Base-by-base conservation (phyloP, 306 rosid species). In the Gillenia trifoliata region DNA sequence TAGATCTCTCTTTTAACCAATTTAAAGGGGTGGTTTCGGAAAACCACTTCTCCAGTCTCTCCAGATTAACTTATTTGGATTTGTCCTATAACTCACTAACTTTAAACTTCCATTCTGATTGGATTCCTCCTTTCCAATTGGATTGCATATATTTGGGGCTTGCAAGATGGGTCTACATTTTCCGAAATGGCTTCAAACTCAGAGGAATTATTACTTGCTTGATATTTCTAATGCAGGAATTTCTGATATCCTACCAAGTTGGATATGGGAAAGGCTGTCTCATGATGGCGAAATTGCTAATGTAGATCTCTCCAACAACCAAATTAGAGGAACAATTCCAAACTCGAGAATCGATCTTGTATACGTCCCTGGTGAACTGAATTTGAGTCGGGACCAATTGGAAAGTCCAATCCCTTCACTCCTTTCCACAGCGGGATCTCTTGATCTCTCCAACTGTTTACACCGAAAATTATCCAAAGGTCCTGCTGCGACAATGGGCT, bases 61-160 rank as follows among this genome's bases (percentile, higher is more conserved):
- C 66, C 16, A 15, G 28, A 1, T 28, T 81, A 47, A 0, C 0
- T 0, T 0, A 0, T 1, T 65, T 81, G 33, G 0, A 0, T 1
- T 0, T 66, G 11, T 57, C 75, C 10, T 9, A 0, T 4, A 76
- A 59, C 74, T 60, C 49, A 1, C 31, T 80, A 3, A 40, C 16
- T 41, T 33, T 75, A 4, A 33, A 49, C 29, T 13, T 71, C 68
- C 6, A 0, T 36, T 6, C 20, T 33, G 23, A 31, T 63, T 63
- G 67, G 67, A 19, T 19, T 63, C 43, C 43, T 30, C 67, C 16
- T 17, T 81, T 81, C 20, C 67, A 70, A 12, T 49, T 81, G 28
- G 0, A n/a, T 0, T 0, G 0, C 0, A 9, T 77, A 4, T 0
- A 0, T 0, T n/a, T 66, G n/a, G 2, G 34, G 2, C 61, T 4